Conservation (phyloP, 441 rosid species). For the Corymbia citriodora region DNA sequence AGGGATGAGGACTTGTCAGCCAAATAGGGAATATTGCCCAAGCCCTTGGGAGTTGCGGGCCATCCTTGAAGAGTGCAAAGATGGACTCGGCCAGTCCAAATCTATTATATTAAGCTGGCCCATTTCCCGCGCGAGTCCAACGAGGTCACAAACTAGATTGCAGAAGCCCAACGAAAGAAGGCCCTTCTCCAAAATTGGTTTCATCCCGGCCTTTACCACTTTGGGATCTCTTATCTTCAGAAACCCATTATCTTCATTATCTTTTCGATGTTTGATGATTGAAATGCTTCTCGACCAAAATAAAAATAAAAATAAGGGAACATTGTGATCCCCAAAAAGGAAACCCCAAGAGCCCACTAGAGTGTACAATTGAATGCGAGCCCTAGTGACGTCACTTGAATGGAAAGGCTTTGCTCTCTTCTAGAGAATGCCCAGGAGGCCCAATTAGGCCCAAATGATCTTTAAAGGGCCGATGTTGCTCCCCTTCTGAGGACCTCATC, state of each 20-base stretch:
- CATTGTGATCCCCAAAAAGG: neutral
- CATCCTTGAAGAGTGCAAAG: neutral
- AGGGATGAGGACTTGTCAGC: neutral
- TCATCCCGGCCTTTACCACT: neutral
- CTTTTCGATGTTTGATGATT: neutral
- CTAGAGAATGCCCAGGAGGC: neutral
- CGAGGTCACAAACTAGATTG: fast-evolving
- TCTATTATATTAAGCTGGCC: neutral
- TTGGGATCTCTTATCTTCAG: neutral
- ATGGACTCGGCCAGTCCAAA: neutral
- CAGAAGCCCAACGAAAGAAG: neutral
- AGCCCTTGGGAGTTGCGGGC: neutral
- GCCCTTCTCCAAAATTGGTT: too few relatives aligned
- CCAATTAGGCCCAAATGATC: neutral
- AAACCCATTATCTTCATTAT: neutral
- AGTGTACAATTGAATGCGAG: neutral
- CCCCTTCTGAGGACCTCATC: neutral
- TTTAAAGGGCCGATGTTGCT: neutral
- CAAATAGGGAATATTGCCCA: neutral
- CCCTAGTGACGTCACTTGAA: neutral
- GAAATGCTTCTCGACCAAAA: neutral
- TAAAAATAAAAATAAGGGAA: fast-evolving
- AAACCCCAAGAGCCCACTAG: neutral
- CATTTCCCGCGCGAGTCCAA: fast-evolving
- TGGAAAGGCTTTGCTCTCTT: neutral